These are phyloP conservation scores for Myxozyma sirexii DNA, from an alignment of 805 yeast species.

Conservation along the genomic window DNA sequence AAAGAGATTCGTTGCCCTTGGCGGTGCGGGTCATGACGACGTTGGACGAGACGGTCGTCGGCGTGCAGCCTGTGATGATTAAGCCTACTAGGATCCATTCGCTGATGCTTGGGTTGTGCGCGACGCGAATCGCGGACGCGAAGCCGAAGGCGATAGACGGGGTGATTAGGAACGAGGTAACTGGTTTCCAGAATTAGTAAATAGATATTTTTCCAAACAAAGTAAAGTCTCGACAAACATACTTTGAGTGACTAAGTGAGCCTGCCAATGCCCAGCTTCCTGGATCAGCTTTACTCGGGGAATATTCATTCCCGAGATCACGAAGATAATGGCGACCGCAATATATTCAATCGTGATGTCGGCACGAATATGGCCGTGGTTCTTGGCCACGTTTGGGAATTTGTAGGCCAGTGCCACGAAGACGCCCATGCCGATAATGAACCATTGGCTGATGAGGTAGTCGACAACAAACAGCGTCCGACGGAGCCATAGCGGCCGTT, in stretches of 20 bases:
- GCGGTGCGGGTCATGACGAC: slow-evolving; percentile 90
- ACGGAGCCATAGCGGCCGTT: slow-evolving; percentile 10
- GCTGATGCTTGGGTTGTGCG: slow-evolving; percentile 62
- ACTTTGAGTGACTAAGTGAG: slow-evolving; percentile 67
- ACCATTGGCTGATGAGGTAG: slow-evolving; percentile 56
- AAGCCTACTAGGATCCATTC: slow-evolving; percentile 80
- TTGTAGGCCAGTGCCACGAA: slow-evolving; percentile 74
- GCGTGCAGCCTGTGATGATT: slow-evolving; percentile 81
- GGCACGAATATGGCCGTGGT: slow-evolving; percentile 74
- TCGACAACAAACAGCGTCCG: slow-evolving; percentile 1
- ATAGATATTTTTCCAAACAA: neutral
- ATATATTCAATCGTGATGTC: slow-evolving; percentile 81
- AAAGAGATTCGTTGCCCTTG: slow-evolving; percentile 75
- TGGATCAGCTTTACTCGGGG: slow-evolving; percentile 59
- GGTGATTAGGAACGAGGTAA: slow-evolving; percentile 71
- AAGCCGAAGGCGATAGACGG: slow-evolving; percentile 72
- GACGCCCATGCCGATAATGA: slow-evolving; percentile 69
- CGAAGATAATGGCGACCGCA: slow-evolving; percentile 83
- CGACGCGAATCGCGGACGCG: slow-evolving; percentile 62
- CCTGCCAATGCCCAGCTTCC: slow-evolving; percentile 79
- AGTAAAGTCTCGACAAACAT: neutral
- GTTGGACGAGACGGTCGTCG: slow-evolving; percentile 89
- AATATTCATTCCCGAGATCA: slow-evolving; percentile 81
- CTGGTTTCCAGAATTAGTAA: slow-evolving; percentile 8
- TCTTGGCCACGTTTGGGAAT: slow-evolving; percentile 81